A percentile compares a stretch with the other conserved stretches of the same genome.
Conservation (phyloP, 106 monocot species). For the Allium cepa region DNA sequence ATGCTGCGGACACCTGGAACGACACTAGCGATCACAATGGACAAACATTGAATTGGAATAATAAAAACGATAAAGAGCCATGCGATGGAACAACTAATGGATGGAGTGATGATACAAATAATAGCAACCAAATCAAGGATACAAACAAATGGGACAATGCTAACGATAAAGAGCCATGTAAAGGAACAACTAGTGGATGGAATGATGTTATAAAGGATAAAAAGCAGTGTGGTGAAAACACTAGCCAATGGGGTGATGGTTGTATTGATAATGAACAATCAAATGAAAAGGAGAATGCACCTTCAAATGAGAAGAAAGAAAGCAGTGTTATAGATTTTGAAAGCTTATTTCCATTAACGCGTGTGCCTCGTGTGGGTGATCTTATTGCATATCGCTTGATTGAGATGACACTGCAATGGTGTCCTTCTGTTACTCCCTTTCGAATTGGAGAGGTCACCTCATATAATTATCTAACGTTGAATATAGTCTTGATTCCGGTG, state of each 20-base stretch:
- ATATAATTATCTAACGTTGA: constrained; percentile 43
- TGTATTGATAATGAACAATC: background rate
- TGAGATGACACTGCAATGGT: constrained; percentile 83
- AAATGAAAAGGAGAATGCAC: constrained; percentile 1
- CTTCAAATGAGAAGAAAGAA: constrained; percentile 18
- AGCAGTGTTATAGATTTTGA: constrained; percentile 35
- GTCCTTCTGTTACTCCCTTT: constrained; percentile 80
- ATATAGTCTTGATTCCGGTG: constrained; percentile 41
- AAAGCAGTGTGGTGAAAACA: background rate
- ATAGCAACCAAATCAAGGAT: no score
- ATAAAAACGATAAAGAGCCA: constrained; percentile 17
- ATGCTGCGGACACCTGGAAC: background rate
- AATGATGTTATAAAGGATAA: background rate
- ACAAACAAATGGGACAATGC: background rate
- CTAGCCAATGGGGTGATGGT: no score
- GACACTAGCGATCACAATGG: constrained; percentile 29
- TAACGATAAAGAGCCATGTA: constrained; percentile 6
- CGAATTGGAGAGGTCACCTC: constrained; percentile 74
- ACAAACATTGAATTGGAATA: constrained; percentile 56
- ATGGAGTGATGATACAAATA: no score
- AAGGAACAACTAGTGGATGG: background rate
- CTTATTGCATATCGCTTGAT: constrained; percentile 74
- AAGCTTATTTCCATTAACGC: constrained; percentile 47
- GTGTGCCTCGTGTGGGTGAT: constrained; percentile 77
- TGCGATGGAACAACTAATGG: background rate